Percentiles rank a stretch among this genome's conserved stretches.
Conservation (phyloP, 2,329 filamentous ascomycete species). For the Fusarium begoniae region DNA sequence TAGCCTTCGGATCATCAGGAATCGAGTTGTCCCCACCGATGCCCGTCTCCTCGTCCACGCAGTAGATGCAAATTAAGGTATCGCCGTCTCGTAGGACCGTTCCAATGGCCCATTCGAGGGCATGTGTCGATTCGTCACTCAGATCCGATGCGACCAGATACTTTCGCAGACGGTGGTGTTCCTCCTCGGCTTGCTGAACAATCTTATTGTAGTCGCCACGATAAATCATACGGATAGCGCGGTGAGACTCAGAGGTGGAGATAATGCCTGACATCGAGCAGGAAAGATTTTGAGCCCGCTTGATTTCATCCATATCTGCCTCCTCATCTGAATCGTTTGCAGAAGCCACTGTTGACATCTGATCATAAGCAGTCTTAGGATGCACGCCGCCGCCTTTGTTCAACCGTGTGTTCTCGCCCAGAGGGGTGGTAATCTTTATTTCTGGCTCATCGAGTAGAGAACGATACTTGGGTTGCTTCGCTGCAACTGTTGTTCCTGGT, state of each 20-base stretch:
- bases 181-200: constrained; percentile 79
- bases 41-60: constrained; percentile 85
- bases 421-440: constrained; percentile 70
- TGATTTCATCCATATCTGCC: constrained; percentile 84
- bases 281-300: constrained; percentile 84
- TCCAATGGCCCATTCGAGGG: constrained; percentile 96
- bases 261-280: constrained; percentile 84
- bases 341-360: constrained; percentile 63
- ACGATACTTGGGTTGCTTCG: constrained; percentile 60
- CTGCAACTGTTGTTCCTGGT: constrained; percentile 62
- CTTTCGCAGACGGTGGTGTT: constrained; percentile 81
- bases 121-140: constrained; percentile 93
- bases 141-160: constrained; percentile 97
- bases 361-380: constrained; percentile 85
- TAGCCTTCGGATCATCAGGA: constrained; percentile 77
- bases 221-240: constrained; percentile 88
- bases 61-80: constrained; percentile 92
- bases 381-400: constrained; percentile 70
- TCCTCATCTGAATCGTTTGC: constrained; percentile 86
- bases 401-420: constrained; percentile 67
- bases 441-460: constrained; percentile 73
- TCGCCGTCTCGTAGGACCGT: constrained; percentile 95
- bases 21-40: constrained; percentile 64
- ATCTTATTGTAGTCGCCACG: constrained; percentile 85
- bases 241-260: constrained; percentile 77